Conservation (phyloP, 2,329 filamentous ascomycete species). For the Fusarium sp. region DNA sequence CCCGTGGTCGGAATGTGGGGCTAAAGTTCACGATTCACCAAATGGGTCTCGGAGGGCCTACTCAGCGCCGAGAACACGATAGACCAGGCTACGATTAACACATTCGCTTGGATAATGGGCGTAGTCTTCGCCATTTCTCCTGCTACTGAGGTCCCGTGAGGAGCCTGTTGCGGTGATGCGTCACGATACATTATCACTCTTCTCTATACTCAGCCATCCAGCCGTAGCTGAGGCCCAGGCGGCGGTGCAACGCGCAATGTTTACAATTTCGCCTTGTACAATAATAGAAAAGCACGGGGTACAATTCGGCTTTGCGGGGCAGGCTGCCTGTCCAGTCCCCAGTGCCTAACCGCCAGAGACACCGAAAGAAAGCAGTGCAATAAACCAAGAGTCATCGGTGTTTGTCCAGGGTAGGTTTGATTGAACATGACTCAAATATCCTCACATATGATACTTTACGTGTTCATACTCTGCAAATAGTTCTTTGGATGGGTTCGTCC, state of each 20-base stretch:
- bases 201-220: conserved; percentile 26
- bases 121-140: neutral
- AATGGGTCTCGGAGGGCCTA: neutral
- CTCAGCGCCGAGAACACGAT: neutral
- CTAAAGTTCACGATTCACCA: conserved; percentile 6
- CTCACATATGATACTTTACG: neutral
- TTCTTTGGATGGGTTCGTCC: neutral
- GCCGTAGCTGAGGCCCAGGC: conserved; percentile 8
- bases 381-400: neutral
- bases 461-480: neutral
- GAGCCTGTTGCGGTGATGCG: neutral
- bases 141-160: conserved; percentile 12
- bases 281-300: conserved; percentile 3
- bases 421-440: neutral
- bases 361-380: too few species aligned
- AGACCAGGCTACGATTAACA: conserved; percentile 2
- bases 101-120: neutral
- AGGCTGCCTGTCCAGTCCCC: neutral
- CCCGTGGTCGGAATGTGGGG: conserved; percentile 28
- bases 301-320: neutral
- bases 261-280: conserved; percentile 13
- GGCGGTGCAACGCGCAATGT: conserved; percentile 29
- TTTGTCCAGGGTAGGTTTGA: conserved; percentile 11
- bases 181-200: conserved; percentile 8
- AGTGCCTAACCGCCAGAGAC: neutral